Conservation (phyloP, 2,329 filamentous ascomycete species). For the Coleophoma crateriformis region DNA sequence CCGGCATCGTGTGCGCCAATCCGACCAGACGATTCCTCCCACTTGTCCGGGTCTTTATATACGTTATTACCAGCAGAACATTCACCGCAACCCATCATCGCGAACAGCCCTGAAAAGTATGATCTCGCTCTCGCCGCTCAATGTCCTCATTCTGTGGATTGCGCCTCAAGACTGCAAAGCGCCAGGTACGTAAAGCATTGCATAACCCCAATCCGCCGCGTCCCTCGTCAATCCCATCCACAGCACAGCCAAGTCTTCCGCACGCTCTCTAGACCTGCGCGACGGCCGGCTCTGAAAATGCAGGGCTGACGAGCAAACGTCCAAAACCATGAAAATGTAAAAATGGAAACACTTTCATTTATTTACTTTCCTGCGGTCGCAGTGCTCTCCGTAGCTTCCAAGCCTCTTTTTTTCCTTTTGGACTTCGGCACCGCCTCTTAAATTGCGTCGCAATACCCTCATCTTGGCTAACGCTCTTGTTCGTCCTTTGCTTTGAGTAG, state of each 20-base stretch:
- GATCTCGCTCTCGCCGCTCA: not conserved
- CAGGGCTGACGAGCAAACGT: too few relatives aligned
- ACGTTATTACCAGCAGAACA: too few relatives aligned
- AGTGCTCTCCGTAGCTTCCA: not conserved
- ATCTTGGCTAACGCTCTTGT: too few relatives aligned
- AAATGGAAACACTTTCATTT: not conserved
- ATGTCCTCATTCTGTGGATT: conserved; percentile 1
- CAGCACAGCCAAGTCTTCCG: not conserved
- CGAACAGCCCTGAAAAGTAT: not conserved
- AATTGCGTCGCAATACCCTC: too few relatives aligned
- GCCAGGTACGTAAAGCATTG: not conserved
- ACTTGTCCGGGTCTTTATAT: too few relatives aligned
- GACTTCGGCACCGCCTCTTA: too few relatives aligned
- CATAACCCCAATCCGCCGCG: not conserved
- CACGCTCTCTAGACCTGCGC: too few relatives aligned
- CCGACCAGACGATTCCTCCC: too few relatives aligned
- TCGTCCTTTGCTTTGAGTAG: not conserved
- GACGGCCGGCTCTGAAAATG: too few relatives aligned
- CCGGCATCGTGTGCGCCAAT: too few relatives aligned
- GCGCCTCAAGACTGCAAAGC: conserved; percentile 1
- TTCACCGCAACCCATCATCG: too few relatives aligned
- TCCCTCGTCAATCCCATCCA: not conserved
- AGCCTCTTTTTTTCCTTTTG: too few relatives aligned
- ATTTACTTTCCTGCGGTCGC: not conserved
- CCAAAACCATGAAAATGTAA: not conserved